A percentile compares a stretch with the other conserved stretches of the same genome.
Conservation (phyloP, 2,329 filamentous ascomycete species). For the Mariannaea elegans region DNA sequence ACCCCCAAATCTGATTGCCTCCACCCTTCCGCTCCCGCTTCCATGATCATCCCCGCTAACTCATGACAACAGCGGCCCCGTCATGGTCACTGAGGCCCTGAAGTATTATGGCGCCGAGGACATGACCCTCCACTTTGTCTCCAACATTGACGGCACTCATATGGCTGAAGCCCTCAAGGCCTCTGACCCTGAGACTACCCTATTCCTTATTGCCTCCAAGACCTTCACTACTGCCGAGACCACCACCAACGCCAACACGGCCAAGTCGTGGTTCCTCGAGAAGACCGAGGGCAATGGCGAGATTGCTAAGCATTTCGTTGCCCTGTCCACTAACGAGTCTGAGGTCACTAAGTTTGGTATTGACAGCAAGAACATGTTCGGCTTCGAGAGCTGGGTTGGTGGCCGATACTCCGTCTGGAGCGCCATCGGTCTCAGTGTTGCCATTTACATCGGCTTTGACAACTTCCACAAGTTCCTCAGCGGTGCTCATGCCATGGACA, state of each 20-base stretch:
- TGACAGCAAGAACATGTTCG: slow-evolving; percentile 99
- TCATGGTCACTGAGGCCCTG: slow-evolving; percentile 98
- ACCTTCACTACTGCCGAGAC: slow-evolving; percentile 99
- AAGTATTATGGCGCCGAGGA: slow-evolving; percentile 91
- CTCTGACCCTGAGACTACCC: slow-evolving; percentile 96
- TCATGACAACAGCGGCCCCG: slow-evolving; percentile 75
- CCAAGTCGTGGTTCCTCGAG: slow-evolving; percentile 96
- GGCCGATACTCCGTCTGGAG: slow-evolving; percentile 99
- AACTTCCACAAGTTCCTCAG: slow-evolving; percentile 97
- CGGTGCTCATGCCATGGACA: slow-evolving; percentile 97
- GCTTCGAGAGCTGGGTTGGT: slow-evolving; percentile 98
- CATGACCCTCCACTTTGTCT: slow-evolving; percentile 95
- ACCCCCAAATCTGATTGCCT: background rate
- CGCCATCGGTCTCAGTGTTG: slow-evolving; percentile 94
- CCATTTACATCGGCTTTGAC: slow-evolving; percentile 94
- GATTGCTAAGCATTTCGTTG: slow-evolving; percentile 98
- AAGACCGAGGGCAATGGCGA: slow-evolving; percentile 78
- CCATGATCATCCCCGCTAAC: slow-evolving; percentile 24
- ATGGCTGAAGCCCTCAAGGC: slow-evolving; percentile 89
- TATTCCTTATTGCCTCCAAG: slow-evolving; percentile 98
- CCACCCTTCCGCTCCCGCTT: background rate
- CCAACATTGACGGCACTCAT: slow-evolving; percentile 99
- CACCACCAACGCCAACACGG: slow-evolving; percentile 94
- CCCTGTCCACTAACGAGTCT: slow-evolving; percentile 91
- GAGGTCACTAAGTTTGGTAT: slow-evolving; percentile 99